Conservation (phyloP, 2,329 filamentous ascomycete genomes). For the Lachnellula arida region DNA sequence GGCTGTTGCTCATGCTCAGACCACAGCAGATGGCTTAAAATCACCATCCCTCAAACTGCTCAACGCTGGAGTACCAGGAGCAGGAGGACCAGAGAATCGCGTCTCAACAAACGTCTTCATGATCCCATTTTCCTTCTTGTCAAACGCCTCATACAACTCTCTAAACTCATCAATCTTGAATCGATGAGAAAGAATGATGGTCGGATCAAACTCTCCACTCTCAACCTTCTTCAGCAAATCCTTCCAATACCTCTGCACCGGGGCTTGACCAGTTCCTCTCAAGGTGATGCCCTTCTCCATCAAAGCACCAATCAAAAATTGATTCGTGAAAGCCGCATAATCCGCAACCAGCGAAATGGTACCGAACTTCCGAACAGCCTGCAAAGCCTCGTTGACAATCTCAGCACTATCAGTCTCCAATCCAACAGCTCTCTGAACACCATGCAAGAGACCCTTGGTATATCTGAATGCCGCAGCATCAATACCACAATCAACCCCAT, state of each 20-base stretch:
- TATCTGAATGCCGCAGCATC: constrained; percentile 61
- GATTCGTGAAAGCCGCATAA: constrained; percentile 45
- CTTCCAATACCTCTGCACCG: constrained; percentile 75
- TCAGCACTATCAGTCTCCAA: constrained; percentile 61
- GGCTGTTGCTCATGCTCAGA: not conserved
- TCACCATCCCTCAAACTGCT: constrained; percentile 34
- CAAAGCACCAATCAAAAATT: constrained; percentile 60
- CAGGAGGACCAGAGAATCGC: constrained; percentile 48
- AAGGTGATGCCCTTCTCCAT: constrained; percentile 62
- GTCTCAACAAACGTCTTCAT: constrained; percentile 73
- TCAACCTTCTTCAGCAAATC: constrained; percentile 64
- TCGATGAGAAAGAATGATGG: constrained; percentile 77
- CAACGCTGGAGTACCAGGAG: constrained; percentile 45
- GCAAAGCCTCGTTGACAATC: constrained; percentile 52
- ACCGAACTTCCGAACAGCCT: constrained; percentile 47
- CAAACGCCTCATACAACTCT: constrained; percentile 58
- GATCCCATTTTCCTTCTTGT: constrained; percentile 60
- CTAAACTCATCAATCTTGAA: constrained; percentile 69
- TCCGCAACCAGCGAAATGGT: constrained; percentile 56
- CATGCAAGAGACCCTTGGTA: constrained; percentile 54
- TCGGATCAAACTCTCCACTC: constrained; percentile 63
- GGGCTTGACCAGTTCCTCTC: constrained; percentile 61
- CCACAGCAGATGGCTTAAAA: constrained; percentile 11
- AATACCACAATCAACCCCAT: constrained; percentile 58
- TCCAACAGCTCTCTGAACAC: constrained; percentile 49